phyloP scores from a whole-genome alignment of 345 rosid species.

The Streptanthus diversifolius region DNA sequence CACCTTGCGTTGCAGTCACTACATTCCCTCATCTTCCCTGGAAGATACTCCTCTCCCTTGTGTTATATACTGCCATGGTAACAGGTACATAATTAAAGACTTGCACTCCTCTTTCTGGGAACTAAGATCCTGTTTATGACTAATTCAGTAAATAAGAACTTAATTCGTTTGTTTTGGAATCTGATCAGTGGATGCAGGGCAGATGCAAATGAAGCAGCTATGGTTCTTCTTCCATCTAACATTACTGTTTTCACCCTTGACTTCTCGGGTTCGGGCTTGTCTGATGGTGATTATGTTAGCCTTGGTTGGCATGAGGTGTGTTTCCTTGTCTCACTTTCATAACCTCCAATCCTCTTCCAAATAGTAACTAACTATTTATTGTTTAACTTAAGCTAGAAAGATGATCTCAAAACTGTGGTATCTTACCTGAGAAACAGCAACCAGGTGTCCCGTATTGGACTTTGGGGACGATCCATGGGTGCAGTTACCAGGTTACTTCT shows the following conservation, averaged over 20 bases:
- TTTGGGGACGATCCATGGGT: constrained; percentile 99
- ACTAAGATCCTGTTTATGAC: background rate
- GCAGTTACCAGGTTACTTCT: constrained; percentile 86
- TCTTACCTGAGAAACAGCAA: constrained; percentile 72
- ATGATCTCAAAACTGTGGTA: constrained; percentile 88
- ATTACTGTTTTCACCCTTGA: constrained; percentile 93
- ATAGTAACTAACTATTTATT: constrained; percentile 15
- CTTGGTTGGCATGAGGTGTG: constrained; percentile 96
- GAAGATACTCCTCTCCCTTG: constrained; percentile 83
- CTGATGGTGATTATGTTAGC: constrained; percentile 94
- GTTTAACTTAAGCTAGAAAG: constrained; percentile 50
- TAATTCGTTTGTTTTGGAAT: constrained; percentile 30
- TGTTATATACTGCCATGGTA: constrained; percentile 96
- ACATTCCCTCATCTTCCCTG: constrained; percentile 57
- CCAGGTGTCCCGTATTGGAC: constrained; percentile 76
- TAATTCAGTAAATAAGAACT: constrained; percentile 9
- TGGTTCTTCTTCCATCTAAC: constrained; percentile 86
- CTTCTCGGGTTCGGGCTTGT: constrained; percentile 96
- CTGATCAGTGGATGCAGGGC: constrained; percentile 90
- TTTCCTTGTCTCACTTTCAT: constrained; percentile 20
- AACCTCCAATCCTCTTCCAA: constrained; percentile 9
- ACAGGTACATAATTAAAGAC: constrained; percentile 47
- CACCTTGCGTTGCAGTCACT: constrained; percentile 85
- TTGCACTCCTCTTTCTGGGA: background rate
- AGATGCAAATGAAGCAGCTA: constrained; percentile 96